These are phyloP conservation scores for Trichoderma asperellum DNA, from an alignment of 2,329 filamentous ascomycete genomes.

Conservation along the genomic window DNA sequence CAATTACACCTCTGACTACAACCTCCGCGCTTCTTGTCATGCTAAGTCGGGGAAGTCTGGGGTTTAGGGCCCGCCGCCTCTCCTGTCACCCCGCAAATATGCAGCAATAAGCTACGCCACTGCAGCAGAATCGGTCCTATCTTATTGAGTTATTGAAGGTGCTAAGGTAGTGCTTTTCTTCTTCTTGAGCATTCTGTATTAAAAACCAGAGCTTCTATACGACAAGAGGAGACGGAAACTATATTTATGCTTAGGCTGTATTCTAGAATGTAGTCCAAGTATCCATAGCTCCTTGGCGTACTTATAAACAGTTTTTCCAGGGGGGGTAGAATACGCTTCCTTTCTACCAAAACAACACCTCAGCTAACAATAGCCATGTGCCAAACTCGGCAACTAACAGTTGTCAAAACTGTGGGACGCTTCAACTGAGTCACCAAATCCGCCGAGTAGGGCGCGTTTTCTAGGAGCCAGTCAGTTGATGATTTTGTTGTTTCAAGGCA, in stretches of 20 bases:
- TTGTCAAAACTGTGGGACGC: neutral
- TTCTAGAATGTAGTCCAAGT: neutral
- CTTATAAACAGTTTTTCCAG: neutral
- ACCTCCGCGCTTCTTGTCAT: neutral
- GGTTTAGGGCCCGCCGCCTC: neutral
- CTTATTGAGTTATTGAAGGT: neutral
- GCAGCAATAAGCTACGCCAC: neutral
- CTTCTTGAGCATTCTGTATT: neutral
- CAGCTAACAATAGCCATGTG: neutral
- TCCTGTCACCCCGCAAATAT: neutral
- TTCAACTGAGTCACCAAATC: neutral
- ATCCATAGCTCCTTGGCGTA: neutral
- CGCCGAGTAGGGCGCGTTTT: neutral
- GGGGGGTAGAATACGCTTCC: too few species aligned
- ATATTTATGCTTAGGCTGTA: neutral
- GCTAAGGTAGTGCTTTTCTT: neutral
- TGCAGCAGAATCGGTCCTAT: slow-evolving; percentile 1
- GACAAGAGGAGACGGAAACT: neutral
- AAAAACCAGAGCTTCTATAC: neutral
- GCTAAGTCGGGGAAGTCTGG: neutral
- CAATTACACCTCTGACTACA: neutral
- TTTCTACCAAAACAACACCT: neutral
- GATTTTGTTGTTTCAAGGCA: neutral
- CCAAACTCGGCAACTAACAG: neutral
- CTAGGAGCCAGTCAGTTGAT: neutral